Evolutionary conservation across 2,329 filamentous ascomycete species (phyloP).

Genomic region (Hypoxylon sp.): DNA sequence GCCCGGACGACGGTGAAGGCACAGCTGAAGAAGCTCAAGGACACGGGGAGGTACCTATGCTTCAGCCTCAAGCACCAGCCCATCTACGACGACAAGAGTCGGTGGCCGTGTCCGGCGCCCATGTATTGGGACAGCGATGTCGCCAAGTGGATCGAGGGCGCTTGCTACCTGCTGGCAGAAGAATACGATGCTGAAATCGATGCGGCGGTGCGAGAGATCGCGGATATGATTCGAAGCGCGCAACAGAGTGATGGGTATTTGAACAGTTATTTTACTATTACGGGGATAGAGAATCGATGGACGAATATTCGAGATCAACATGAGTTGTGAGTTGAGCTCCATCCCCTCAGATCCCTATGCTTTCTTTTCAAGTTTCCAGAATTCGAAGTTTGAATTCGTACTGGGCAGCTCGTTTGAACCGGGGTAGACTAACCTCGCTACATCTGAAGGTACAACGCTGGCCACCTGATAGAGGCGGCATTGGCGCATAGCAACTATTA

Average conservation of each 20-base stretch:
- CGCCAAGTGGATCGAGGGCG: slow-evolving; percentile 70
- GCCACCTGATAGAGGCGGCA: slow-evolving; percentile 69
- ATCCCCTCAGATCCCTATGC: neutral
- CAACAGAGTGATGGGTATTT: slow-evolving; percentile 69
- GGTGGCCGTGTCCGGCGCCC: slow-evolving; percentile 66
- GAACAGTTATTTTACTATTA: slow-evolving; percentile 69
- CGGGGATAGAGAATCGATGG: slow-evolving; percentile 63
- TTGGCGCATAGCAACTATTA: slow-evolving; percentile 64
- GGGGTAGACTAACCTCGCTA: neutral
- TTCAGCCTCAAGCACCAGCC: slow-evolving; percentile 67
- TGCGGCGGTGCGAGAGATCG: slow-evolving; percentile 62
- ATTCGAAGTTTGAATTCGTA: neutral
- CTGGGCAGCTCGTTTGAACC: neutral
- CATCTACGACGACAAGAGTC: slow-evolving; percentile 59
- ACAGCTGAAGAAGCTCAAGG: slow-evolving; percentile 61
- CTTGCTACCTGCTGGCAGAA: slow-evolving; percentile 62
- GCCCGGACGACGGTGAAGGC: slow-evolving; percentile 54
- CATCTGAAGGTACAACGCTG: slow-evolving; percentile 62
- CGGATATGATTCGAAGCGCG: slow-evolving; percentile 63
- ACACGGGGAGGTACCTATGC: slow-evolving; percentile 64
- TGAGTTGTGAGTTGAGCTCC: slow-evolving; percentile 61
- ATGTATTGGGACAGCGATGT: slow-evolving; percentile 65
- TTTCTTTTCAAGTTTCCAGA: no score
- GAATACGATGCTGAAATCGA: slow-evolving; percentile 57
- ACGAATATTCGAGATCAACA: slow-evolving; percentile 69